Evolutionary conservation across 371 early-diverging fungal species (phyloP).

Genomic region (Mortierella sp.): DNA sequence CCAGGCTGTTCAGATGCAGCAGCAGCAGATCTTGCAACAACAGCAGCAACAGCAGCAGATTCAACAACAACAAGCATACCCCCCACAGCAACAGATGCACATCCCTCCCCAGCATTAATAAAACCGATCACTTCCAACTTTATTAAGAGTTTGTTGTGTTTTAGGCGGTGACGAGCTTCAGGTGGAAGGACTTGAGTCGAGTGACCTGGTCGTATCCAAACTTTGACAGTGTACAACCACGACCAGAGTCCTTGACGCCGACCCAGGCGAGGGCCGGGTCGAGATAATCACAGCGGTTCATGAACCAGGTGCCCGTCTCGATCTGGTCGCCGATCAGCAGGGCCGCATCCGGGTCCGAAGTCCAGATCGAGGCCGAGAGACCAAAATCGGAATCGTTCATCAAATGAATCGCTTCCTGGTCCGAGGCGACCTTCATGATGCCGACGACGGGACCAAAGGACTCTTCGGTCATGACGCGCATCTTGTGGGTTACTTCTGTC

Average conservation of each 20-base stretch:
- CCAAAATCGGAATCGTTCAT: conserved; percentile 91
- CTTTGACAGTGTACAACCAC: conserved; percentile 76
- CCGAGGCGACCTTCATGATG: conserved; percentile 80
- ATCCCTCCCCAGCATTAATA: not conserved
- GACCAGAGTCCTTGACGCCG: conserved; percentile 86
- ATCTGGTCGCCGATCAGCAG: conserved; percentile 75
- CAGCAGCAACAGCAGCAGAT: conserved; percentile 45
- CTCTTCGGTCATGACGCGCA: conserved; percentile 88
- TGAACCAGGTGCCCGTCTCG: conserved; percentile 89
- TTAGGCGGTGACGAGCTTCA: conserved; percentile 42
- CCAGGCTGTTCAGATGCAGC: conserved; percentile 48
- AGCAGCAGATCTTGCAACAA: conserved; percentile 43
- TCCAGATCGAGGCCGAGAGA: conserved; percentile 90
- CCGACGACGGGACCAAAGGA: conserved; percentile 91
- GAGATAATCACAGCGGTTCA: conserved; percentile 88
- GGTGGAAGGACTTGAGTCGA: conserved; percentile 58
- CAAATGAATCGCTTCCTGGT: conserved; percentile 80
- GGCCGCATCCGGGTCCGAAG: conserved; percentile 72
- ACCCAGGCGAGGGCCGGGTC: conserved; percentile 89
- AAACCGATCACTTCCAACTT: too few relatives aligned
- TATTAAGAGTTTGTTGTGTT: too few relatives aligned
- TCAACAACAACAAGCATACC: too few relatives aligned
- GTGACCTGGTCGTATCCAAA: conserved; percentile 81
- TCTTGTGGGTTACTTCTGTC: conserved; percentile 78
- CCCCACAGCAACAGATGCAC: conserved; percentile 39